Base-by-base conservation (phyloP, 306 rosid genomes). In the Leucaena leucocephala region DNA sequence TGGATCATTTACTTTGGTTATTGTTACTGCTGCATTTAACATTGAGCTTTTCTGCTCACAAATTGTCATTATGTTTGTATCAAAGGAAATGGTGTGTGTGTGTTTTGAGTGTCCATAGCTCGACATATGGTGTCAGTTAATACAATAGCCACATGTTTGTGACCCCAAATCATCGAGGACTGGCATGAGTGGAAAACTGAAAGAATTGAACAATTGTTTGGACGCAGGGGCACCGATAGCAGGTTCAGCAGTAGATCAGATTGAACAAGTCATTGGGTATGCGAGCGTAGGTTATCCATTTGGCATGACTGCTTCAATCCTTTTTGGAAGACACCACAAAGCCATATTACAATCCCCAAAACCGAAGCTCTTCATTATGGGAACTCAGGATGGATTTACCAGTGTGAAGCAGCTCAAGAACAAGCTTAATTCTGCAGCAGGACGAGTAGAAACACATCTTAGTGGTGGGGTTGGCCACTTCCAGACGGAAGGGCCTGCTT, bases 221-320 rank as follows among this genome's bases (percentile, higher is more conserved):
- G 77, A 74, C 59, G 46, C 88, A 96, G 99, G 99, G 27, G 98
- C 97, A 5, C 99, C 98, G 13, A 89, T 93, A 77, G 91, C 99
- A 19, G 98, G 99, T 16, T 91, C 97, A 40, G 90, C 99, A 1
- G 94, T 90, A 62, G 94, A 91, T 88, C 87, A 90, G 85, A 81
- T 93, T 13, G 91, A 91, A 44, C 83, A 90, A 63, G 98, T 89
- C 10, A 90, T 96, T 57, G 99, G 91, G n/a, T 91, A 96, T 85
- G 89, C 90, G 38, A 86, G 98, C 82, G 84, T 96, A 63, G 99
- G 99, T 12, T 96, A 93, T 81, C 99, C 99, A 46, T 96, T 96
- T n/a, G 99, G 99, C 78, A 74, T 91, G 78, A 65, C 82, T 50
- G 98, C 96, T 63, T 91, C 99, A 0, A 85, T 96, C 77, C 97